These are phyloP conservation scores for Saccharum officinarum DNA, from an alignment of 176 grass and related monocot genomes.

Conservation along the genomic window DNA sequence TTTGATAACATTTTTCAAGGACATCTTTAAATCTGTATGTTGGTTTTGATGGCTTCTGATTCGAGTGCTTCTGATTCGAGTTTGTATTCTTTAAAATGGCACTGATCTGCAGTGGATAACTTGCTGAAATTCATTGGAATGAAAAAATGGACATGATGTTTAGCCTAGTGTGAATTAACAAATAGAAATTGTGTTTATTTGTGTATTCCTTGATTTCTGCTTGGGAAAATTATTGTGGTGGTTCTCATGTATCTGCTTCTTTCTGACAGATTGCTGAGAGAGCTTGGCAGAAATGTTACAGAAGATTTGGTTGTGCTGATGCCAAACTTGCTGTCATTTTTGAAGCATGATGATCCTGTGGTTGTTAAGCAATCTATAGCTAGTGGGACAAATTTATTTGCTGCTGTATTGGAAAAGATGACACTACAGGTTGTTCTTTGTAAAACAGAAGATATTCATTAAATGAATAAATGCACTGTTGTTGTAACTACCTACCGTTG, in stretches of 20 bases:
- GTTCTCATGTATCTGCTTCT: slow-evolving; percentile 50
- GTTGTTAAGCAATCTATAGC: slow-evolving; percentile 96
- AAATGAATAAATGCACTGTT: slow-evolving; percentile 59
- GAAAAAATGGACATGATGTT: neutral
- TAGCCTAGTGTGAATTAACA: neutral
- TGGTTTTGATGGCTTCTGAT: slow-evolving; percentile 17
- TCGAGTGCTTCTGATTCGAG: no score
- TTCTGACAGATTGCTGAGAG: slow-evolving; percentile 81
- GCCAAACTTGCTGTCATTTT: slow-evolving; percentile 94
- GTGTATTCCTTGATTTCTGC: slow-evolving; percentile 1
- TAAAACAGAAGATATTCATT: slow-evolving; percentile 82
- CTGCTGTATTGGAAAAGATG: slow-evolving; percentile 99
- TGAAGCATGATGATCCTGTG: slow-evolving; percentile 69
- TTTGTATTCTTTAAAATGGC: neutral
- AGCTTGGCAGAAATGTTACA: slow-evolving; percentile 62
- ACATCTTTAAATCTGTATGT: neutral
- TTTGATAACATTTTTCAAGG: neutral
- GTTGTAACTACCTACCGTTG: slow-evolving; percentile 55
- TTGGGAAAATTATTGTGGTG: slow-evolving; percentile 10
- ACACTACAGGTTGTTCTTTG: slow-evolving; percentile 97
- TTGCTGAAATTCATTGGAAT: neutral
- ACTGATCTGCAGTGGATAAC: neutral
- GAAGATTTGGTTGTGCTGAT: slow-evolving; percentile 88
- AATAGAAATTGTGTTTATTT: slow-evolving; percentile 19
- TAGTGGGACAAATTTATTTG: slow-evolving; percentile 96